phyloP scores from a whole-genome alignment of 1,284 basidiomycete genomes.

The Cutaneotrichosporon dermatis region DNA sequence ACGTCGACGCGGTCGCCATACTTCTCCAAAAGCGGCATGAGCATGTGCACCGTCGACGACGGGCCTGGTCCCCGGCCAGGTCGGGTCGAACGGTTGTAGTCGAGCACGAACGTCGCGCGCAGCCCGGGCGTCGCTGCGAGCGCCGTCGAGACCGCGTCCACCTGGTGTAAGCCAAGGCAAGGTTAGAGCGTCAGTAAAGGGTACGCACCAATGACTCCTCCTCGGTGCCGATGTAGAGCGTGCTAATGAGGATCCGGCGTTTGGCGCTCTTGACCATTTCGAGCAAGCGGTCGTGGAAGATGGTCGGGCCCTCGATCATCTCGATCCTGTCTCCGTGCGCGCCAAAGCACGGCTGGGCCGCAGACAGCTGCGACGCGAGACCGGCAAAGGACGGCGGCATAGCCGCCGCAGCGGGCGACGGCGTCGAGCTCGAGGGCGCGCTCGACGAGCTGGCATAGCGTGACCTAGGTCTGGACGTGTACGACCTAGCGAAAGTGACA shows the following conservation, averaged over 20 bases:
- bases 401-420: not conserved
- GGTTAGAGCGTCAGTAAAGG: too few species aligned
- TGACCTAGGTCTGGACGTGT: not conserved
- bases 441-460: too few species aligned
- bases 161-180: constrained; percentile 50
- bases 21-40: constrained; percentile 65
- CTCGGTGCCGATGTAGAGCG: constrained; percentile 70
- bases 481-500: not conserved
- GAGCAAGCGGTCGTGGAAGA: constrained; percentile 50
- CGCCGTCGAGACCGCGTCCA: constrained; percentile 61
- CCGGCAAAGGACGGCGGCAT: constrained; percentile 25
- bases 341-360: constrained; percentile 48
- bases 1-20: constrained; percentile 74
- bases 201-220: constrained; percentile 59
- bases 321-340: constrained; percentile 29
- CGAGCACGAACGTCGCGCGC: constrained; percentile 70
- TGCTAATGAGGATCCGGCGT: constrained; percentile 76
- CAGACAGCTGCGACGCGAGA: constrained; percentile 27
- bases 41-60: constrained; percentile 63
- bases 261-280: constrained; percentile 68
- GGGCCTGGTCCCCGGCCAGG: constrained; percentile 51
- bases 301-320: constrained; percentile 49
- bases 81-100: constrained; percentile 90
- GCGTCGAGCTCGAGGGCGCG: too few species aligned
- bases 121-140: constrained; percentile 61